Evolutionary conservation across 2,329 filamentous ascomycete species (phyloP).

Genomic region (Diaporthe sp.): DNA sequence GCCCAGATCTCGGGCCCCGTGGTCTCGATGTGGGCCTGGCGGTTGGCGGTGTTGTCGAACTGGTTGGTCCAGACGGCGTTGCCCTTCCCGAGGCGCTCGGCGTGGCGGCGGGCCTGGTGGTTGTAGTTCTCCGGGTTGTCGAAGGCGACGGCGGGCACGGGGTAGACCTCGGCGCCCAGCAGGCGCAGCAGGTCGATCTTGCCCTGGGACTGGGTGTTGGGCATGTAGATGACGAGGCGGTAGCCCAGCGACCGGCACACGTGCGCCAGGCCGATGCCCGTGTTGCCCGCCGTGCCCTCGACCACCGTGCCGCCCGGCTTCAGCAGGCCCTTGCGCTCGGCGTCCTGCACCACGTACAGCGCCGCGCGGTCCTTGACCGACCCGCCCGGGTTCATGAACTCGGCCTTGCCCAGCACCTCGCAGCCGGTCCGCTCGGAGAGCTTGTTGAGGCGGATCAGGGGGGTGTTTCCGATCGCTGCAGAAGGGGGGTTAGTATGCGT

Average conservation of each 20-base stretch:
- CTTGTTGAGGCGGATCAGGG: constrained; percentile 88
- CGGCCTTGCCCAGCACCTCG: constrained; percentile 94
- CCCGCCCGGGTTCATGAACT: constrained; percentile 98
- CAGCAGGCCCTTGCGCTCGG: constrained; percentile 88
- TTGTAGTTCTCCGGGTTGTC: constrained; percentile 98
- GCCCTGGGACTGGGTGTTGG: constrained; percentile 96
- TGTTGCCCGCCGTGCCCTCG: constrained; percentile 97
- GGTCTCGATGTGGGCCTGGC: constrained; percentile 94
- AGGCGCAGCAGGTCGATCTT: constrained; percentile 95
- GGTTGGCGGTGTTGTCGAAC: constrained; percentile 96
- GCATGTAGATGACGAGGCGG: constrained; percentile 99
- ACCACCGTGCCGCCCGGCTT: constrained; percentile 92
- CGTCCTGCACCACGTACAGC: constrained; percentile 92
- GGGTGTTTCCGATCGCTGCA: constrained; percentile 95
- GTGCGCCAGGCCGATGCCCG: constrained; percentile 96
- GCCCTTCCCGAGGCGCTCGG: constrained; percentile 85
- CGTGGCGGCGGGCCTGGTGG: constrained; percentile 92
- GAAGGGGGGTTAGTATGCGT: neutral
- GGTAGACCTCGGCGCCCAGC: constrained; percentile 94
- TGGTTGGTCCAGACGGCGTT: constrained; percentile 99
- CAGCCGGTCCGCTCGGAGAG: constrained; percentile 94
- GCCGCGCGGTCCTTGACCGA: constrained; percentile 97
- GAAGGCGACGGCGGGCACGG: constrained; percentile 94
- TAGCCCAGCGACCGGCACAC: constrained; percentile 95
- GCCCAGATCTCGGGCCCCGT: constrained; percentile 98